phyloP scores from a whole-genome alignment of 2,329 filamentous ascomycete genomes.

The Capronia coronata region DNA sequence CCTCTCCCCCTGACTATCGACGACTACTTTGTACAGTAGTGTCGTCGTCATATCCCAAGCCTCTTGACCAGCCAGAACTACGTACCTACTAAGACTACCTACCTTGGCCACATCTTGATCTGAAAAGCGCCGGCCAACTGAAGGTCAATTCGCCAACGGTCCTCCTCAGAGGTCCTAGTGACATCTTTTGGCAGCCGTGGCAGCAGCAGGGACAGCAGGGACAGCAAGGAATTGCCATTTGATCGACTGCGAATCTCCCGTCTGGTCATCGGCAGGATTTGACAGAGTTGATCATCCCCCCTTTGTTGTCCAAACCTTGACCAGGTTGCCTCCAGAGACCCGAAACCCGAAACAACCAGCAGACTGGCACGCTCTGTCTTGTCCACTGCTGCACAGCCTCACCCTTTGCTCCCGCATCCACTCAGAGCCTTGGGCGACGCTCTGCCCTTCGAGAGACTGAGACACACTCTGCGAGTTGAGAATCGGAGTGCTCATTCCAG shows the following conservation, averaged over 20 bases:
- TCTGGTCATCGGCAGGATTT: neutral
- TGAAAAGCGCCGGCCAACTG: neutral
- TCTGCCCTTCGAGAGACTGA: constrained; percentile 3
- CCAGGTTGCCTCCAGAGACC: neutral
- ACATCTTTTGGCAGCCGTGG: neutral
- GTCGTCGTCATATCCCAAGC: too few species aligned
- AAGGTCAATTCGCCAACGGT: neutral
- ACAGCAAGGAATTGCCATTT: too few species aligned
- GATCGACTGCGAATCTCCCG: neutral
- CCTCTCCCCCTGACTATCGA: neutral
- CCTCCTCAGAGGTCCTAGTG: neutral
- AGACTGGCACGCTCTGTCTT: neutral
- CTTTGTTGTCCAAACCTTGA: neutral
- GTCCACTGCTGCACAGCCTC: constrained; percentile 7
- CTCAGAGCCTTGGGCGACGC: neutral
- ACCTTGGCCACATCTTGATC: neutral
- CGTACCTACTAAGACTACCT: too few species aligned
- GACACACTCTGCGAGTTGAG: neutral
- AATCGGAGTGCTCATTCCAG: neutral
- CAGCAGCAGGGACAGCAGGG: too few species aligned
- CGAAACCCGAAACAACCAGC: neutral
- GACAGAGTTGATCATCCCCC: neutral
- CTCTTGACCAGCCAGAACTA: too few species aligned
- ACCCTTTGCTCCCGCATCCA: neutral
- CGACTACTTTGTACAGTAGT: too few species aligned